Evolutionary conservation across 805 yeast genomes (phyloP), one percentile per base, ranked within the genome.

Genomic region (Cyberlindnera lachancei): DNA sequence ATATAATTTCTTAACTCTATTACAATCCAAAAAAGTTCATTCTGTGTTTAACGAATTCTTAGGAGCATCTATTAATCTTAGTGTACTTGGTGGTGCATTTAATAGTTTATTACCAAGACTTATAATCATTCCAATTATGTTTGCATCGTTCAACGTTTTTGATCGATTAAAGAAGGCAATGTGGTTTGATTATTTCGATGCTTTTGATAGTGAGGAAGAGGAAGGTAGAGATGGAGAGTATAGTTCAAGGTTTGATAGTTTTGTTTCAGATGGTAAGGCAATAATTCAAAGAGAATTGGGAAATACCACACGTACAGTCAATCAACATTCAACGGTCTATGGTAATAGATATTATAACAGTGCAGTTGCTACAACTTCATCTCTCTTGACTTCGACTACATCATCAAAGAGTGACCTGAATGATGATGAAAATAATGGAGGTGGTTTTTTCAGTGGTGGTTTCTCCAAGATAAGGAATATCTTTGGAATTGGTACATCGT

Each of bases 51-150:
- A 83, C 49, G 67, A 70, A 29, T 82, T 87, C 61, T 65, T 80
- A 38, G 94, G 92, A 7, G 64, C 72, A 44, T 79, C 85, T 6
- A 79, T 85, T 50, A 79, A 82, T 45, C 58, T 84, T 41, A 78
- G 88, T 9, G 78, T 85, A 4, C 60, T 84, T 19, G 88, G 90
- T 41, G 73, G 75, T 34, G 66, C 75, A 43, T 66, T 84, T 55
- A 82, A 82, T 53, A 75, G 75, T 42, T 64, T 83, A 64, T 57
- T 83, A n/a, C 95, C 95, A 1, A 64, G 94, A 42, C 61, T 85
- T 15, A 64, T 84, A 9, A 42, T 85, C 12, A 56, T 85, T n/a
- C 94, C 94, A 1, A 68, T 84, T 7, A 42, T 72, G 2, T 53
- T 85, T 26, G 72, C 88, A 2, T 42, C 64, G 14, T 79, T 84